A percentile compares a stretch with the other conserved stretches of the same genome.
phyloP scores from a whole-genome alignment of 1,139 yeast species.

The Lodderomyces theae region DNA sequence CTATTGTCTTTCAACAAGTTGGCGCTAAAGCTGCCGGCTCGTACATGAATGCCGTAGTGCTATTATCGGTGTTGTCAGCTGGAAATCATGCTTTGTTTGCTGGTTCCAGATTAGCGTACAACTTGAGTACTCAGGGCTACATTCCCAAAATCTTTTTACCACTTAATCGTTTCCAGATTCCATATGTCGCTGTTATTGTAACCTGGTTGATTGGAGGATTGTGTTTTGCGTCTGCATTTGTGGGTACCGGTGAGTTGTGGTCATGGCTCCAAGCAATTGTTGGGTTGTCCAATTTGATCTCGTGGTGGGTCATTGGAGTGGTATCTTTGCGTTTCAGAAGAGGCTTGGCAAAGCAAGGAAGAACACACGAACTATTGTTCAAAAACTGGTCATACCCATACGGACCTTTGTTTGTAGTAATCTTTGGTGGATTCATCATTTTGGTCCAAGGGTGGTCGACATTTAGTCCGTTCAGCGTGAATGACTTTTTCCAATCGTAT shows the following conservation, averaged over 20 bases:
- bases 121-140: conserved; percentile 41
- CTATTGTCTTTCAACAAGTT: conserved; percentile 56
- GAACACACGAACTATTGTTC: conserved; percentile 32
- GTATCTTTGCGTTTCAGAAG: conserved; percentile 39
- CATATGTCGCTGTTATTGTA: conserved; percentile 39
- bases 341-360: conserved; percentile 37
- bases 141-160: conserved; percentile 36
- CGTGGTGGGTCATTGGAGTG: conserved; percentile 44
- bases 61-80: conserved; percentile 46
- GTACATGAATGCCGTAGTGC: conserved; percentile 44
- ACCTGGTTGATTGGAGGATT: conserved; percentile 44
- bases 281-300: conserved; percentile 42
- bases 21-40: conserved; percentile 46
- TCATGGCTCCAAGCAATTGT: conserved; percentile 44
- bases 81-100: conserved; percentile 47
- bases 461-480: conserved; percentile 46
- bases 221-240: conserved; percentile 43
- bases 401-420: conserved; percentile 40
- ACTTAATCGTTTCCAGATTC: conserved; percentile 34
- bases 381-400: conserved; percentile 43
- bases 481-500: conserved; percentile 36
- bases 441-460: conserved; percentile 50
- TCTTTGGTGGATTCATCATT: conserved; percentile 35
- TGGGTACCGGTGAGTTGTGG: conserved; percentile 45
- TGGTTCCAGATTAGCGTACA: conserved; percentile 42